Evolutionary conservation across 306 rosid species (phyloP).

Genomic region (Cercis canadensis): DNA sequence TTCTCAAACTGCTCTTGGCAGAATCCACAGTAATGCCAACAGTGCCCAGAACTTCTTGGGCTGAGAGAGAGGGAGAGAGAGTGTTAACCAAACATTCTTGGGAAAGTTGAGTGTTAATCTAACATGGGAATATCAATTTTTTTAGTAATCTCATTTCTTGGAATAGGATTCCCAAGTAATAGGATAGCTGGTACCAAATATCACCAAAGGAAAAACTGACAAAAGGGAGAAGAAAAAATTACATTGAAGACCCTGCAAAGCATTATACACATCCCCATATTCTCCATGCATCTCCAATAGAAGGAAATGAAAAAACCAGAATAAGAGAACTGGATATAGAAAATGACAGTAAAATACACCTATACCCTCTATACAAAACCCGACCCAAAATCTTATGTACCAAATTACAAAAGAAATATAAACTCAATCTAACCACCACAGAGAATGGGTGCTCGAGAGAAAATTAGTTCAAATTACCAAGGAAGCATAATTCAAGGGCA

Average conservation of each 20-base stretch:
- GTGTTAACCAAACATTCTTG: too few species aligned
- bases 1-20: constrained; percentile 64
- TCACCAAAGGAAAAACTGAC: too few species aligned
- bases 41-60: too few species aligned
- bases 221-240: not conserved
- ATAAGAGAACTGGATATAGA: constrained; percentile 7
- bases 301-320: not conserved
- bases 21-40: constrained; percentile 82
- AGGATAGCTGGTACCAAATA: too few species aligned
- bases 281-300: not conserved
- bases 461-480: constrained; percentile 24
- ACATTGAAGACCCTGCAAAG: constrained; percentile 15
- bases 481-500: constrained; percentile 12
- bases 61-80: too few species aligned
- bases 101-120: too few species aligned
- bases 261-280: constrained; percentile 27
- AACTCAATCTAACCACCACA: constrained; percentile 10
- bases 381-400: constrained; percentile 40
- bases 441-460: constrained; percentile 4
- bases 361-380: constrained; percentile 34
- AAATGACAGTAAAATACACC: constrained; percentile 10
- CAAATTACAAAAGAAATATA: constrained; percentile 34
- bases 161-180: too few species aligned
- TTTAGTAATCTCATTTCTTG: too few species aligned
- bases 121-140: too few species aligned